Conservation (phyloP, 768 basidiomycete genomes). For the Mycena rosella region DNA sequence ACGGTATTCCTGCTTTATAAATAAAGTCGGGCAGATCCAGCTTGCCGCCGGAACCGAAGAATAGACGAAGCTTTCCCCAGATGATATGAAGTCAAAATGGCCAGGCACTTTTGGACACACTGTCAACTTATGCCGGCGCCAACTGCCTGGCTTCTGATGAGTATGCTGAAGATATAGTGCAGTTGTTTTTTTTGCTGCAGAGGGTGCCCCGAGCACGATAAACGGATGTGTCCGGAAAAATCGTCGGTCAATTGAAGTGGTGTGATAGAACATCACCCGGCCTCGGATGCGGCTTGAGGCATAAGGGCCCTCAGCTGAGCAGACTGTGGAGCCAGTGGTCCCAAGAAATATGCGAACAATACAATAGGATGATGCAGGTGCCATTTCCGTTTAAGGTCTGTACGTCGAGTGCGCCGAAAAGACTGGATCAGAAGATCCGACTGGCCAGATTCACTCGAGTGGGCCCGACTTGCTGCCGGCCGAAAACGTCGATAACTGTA, state of each 20-base stretch:
- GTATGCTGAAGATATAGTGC: not conserved
- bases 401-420: too few relatives aligned
- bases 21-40: too few relatives aligned
- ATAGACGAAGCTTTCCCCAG: conserved; percentile 31
- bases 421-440: too few relatives aligned
- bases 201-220: not conserved
- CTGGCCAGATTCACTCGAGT: too few relatives aligned
- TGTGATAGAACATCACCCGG: not conserved
- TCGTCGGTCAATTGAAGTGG: conserved; percentile 26
- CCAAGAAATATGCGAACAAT: conserved; percentile 3
- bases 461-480: too few relatives aligned
- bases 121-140: not conserved
- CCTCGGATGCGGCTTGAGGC: not conserved
- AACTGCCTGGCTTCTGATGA: not conserved
- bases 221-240: conserved; percentile 14
- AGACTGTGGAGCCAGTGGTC: not conserved
- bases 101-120: not conserved
- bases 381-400: too few relatives aligned
- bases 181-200: not conserved
- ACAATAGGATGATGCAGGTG: too few relatives aligned
- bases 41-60: conserved; percentile 26
- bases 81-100: not conserved
- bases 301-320: not conserved
- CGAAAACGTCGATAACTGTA: too few relatives aligned
- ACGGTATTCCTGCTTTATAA: not conserved